Percentiles rank a stretch among this genome's conserved stretches.
These are phyloP conservation scores for Debaryomyces castellii DNA, from an alignment of 805 yeast genomes.

Conservation along the genomic window DNA sequence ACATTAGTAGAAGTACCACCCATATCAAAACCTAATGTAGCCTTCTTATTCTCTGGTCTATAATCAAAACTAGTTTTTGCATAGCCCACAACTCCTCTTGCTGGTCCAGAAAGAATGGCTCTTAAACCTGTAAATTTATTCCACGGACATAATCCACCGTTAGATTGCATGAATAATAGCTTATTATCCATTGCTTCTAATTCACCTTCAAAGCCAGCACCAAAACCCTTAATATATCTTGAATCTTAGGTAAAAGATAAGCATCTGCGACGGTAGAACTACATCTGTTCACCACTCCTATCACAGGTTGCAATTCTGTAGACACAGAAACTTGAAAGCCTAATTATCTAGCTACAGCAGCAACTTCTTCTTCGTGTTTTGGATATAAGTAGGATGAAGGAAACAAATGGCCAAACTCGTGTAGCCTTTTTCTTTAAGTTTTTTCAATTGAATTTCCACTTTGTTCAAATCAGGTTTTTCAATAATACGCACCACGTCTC, in stretches of 20 bases:
- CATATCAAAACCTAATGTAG: constrained; percentile 36
- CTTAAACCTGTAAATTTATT: constrained; percentile 73
- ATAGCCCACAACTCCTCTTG: constrained; percentile 93
- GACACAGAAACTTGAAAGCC: constrained; percentile 42
- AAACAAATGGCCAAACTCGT: constrained; percentile 37
- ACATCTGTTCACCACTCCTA: constrained; percentile 31
- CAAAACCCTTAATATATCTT: constrained; percentile 28
- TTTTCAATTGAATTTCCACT: constrained; percentile 22
- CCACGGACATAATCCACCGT: constrained; percentile 86
- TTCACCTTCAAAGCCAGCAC: constrained; percentile 23
- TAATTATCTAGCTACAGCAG: constrained; percentile 31
- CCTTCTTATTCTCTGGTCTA: constrained; percentile 7
- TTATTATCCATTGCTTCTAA: constrained; percentile 15
- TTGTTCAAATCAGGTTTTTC: constrained; percentile 25
- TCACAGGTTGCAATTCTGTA: constrained; percentile 34
- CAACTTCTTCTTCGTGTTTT: constrained; percentile 34
- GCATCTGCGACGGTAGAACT: constrained; percentile 39
- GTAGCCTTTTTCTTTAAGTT: constrained; percentile 20
- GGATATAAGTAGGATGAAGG: constrained; percentile 41
- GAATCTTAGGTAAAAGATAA: constrained; percentile 33
- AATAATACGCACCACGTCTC: constrained; percentile 32
- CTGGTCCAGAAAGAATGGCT: constrained; percentile 89
- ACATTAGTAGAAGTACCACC: constrained; percentile 49
- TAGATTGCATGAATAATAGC: constrained; percentile 88
- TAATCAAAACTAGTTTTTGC: constrained; percentile 69